Evolutionary conservation across 805 yeast species (phyloP), one percentile per base, ranked within the genome.

Genomic region (Candida cerambycidarum): DNA sequence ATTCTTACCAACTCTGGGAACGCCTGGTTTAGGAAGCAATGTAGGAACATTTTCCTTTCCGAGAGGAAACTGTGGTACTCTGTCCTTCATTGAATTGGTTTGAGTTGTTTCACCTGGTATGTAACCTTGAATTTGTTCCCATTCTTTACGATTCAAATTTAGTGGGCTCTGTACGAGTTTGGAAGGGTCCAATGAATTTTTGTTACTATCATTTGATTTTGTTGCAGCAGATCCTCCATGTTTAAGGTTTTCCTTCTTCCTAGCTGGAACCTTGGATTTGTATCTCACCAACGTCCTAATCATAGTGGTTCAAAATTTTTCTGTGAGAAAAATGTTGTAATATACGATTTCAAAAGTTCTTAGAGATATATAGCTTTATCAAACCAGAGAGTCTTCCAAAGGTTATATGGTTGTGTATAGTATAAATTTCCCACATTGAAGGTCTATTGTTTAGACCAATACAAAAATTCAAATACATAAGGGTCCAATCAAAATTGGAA

Each of bases 21-120:
- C 87, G 11, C 85, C 86, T 0, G 89, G 86, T 43, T 83, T 72
- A 9, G 93, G 93, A 28, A 85, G 65, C 28, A 85, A 68, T 0
- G 88, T 77, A 1, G 89, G 85, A 7, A 78, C 74, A 10, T 73
- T 67, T 45, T 82, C 89, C 47, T 79, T 82, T 25, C 76, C 78
- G 21, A 85, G 65, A 2, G 88, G 85, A 47, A 85, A 79, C 38
- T 71, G 66, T 3, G 93, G 93, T 1, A 86, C 51, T 27, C 93
- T 63, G 39, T 83, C 80, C n/a, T 56, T 48, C 31, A 80, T 45
- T 1, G 74, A 73, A 55, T 85, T 67, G 13, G 58, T 52, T 41
- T 63, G 73, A 11, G 49, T 45, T 14, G 59, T 51, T 52, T 77
- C 82, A 2, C 85, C 85, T 0, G 85, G 85, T n/a, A 80, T 75